Evolutionary conservation across 23 red algal species (phyloP).

Genomic region (Agarophyton chilense): DNA sequence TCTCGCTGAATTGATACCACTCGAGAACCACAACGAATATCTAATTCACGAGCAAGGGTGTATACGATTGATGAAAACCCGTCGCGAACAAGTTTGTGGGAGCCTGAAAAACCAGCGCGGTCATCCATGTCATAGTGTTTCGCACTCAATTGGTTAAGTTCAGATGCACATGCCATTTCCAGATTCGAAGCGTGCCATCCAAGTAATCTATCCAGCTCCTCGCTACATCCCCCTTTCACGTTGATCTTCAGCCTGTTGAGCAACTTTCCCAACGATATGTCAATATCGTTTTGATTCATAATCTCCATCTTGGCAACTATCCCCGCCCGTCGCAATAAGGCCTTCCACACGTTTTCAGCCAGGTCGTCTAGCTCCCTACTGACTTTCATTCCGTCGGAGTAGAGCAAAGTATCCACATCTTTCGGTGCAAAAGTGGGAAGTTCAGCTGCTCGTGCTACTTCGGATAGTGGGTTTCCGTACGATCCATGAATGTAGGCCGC

Average conservation of each 20-base stretch:
- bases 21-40: slow-evolving; percentile 54
- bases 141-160: slow-evolving; percentile 71
- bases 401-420: slow-evolving; percentile 61
- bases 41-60: slow-evolving; percentile 66
- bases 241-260: slow-evolving; percentile 42
- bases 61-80: slow-evolving; percentile 77
- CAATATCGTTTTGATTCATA: slow-evolving; percentile 20
- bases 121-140: slow-evolving; percentile 94
- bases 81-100: slow-evolving; percentile 75
- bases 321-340: slow-evolving; percentile 42
- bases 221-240: slow-evolving; percentile 35
- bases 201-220: slow-evolving; percentile 50
- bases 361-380: slow-evolving; percentile 8
- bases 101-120: slow-evolving; percentile 75
- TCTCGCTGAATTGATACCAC: slow-evolving; percentile 70
- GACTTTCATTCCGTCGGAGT: slow-evolving; percentile 42
- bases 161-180: slow-evolving; percentile 87
- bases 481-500: slow-evolving; percentile 88
- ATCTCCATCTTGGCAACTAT: slow-evolving; percentile 35
- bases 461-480: slow-evolving; percentile 81
- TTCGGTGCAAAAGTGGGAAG: slow-evolving; percentile 44
- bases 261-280: slow-evolving; percentile 61
- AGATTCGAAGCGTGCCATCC: slow-evolving; percentile 88
- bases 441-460: slow-evolving; percentile 56
- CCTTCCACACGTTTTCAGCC: slow-evolving; percentile 60